Base-by-base conservation (phyloP, 2,329 filamentous ascomycete genomes). In the Corynespora cassiicola region DNA sequence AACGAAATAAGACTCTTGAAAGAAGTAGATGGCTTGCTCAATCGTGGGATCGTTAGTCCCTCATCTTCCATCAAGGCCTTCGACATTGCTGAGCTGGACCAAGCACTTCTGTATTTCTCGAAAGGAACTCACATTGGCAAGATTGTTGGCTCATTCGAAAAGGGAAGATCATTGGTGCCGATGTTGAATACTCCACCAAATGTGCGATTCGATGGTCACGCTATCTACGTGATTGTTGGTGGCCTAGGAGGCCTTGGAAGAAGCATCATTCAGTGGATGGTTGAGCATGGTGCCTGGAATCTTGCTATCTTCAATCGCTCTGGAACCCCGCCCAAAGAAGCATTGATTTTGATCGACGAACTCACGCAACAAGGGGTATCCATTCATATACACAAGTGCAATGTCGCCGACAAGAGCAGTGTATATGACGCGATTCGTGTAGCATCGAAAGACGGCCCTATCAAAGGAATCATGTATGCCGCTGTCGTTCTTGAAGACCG, bases 401-500 rank as follows among this genome's bases (percentile, higher is more conserved):
- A 52, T 30, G 37, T 58, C 2, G 41, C 18, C 16, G 12, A 22
- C 3, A 20, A 28, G 19, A 18, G 38, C 6, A 24, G 38, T 6
- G 42, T 58, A 5, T 7, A 8, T 3, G 3, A 11, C 9, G 40
- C 42, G 1, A 30, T 54, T 4, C 8, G 17, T 3, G 4, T 31
- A 5, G 36, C 30, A 2, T 16, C 26, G 5, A 6, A 9, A 6
- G 7, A 14, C 9, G 18, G 39, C 3, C 17, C 39, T 7, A 35
- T 56, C 11, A 42, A 39, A 11, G 52, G 52, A 3, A 34, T 56
- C 12, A n/a, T 54, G 9, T 39, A 56, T 22, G 24, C 37, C 4
- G 39, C 53, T 66, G 5, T 71, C 65, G 7, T 77, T 73, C 7
- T 70, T 71, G 18, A 79, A 11, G 38, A 41, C 24, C 7, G 11